phyloP scores from a whole-genome alignment of 1,139 yeast species.

The Candida labiduridarum region DNA sequence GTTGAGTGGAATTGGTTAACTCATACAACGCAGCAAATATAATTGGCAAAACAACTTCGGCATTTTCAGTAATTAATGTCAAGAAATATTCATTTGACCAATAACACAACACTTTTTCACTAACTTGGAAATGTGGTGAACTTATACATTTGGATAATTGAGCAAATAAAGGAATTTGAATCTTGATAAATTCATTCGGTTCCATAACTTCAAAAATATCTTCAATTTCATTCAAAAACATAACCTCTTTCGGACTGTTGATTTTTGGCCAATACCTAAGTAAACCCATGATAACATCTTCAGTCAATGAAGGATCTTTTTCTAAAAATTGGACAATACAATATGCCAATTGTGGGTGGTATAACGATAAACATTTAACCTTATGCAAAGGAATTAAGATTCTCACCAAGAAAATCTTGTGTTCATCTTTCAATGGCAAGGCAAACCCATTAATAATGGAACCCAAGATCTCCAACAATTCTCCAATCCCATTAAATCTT shows the following conservation, averaged over 20 bases:
- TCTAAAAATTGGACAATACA: conserved; percentile 96
- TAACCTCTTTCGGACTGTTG: conserved; percentile 91
- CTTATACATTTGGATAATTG: conserved; percentile 94
- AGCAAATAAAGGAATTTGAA: conserved; percentile 91
- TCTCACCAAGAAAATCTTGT: conserved; percentile 83
- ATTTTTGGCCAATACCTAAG: conserved; percentile 97
- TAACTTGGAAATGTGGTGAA: conserved; percentile 95
- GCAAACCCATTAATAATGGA: conserved; percentile 98
- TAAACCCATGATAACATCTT: conserved; percentile 92
- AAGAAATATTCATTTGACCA: conserved; percentile 96
- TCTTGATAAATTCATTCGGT: conserved; percentile 87
- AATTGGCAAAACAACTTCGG: conserved; percentile 90
- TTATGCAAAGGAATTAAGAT: conserved; percentile 94
- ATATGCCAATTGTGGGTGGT: conserved; percentile 96
- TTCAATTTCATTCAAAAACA: conserved; percentile 94
- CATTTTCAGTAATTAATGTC: conserved; percentile 84
- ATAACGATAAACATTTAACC: conserved; percentile 81
- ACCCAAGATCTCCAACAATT: conserved; percentile 90
- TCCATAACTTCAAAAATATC: conserved; percentile 97
- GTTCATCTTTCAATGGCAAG: conserved; percentile 94
- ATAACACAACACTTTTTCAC: conserved; percentile 90
- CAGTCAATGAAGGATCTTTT: conserved; percentile 88
- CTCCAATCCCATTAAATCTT: conserved; percentile 94
- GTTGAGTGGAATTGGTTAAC: conserved; percentile 60
- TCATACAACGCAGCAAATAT: conserved; percentile 90